phyloP scores from a whole-genome alignment of 768 basidiomycete species.

The Rhizopogon rudus region DNA sequence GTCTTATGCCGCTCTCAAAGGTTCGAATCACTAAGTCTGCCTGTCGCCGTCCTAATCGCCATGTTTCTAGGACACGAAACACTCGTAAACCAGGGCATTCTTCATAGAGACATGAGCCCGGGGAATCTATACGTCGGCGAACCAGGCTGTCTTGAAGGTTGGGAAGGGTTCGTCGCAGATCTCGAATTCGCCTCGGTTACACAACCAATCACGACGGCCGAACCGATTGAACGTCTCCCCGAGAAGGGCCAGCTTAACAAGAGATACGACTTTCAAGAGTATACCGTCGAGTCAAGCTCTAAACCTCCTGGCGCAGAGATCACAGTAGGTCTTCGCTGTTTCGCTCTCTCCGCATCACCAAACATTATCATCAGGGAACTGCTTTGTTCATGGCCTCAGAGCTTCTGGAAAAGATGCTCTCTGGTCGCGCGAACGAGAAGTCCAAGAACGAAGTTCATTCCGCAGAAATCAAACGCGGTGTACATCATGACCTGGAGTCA shows the following conservation, averaged over 20 bases:
- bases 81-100: not conserved
- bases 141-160: not conserved
- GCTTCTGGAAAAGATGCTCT: not conserved
- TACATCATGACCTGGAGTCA: not conserved
- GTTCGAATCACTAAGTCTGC: not conserved
- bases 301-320: not conserved
- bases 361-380: not conserved
- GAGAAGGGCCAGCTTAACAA: not conserved
- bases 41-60: not conserved
- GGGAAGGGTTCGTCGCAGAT: not conserved
- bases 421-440: no score
- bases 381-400: not conserved
- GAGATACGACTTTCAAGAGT: not conserved
- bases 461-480: not conserved
- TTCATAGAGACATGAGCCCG: constrained; percentile 4
- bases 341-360: not conserved
- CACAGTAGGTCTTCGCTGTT: not conserved
- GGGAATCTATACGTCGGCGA: not conserved
- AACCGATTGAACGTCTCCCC: not conserved
- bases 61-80: not conserved
- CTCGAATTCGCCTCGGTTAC: not conserved
- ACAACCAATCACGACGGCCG: no score
- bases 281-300: not conserved
- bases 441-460: no score
- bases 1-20: not conserved